Conservation (phyloP, 352 stramenopile genomes). For the Pythium diclinum region DNA sequence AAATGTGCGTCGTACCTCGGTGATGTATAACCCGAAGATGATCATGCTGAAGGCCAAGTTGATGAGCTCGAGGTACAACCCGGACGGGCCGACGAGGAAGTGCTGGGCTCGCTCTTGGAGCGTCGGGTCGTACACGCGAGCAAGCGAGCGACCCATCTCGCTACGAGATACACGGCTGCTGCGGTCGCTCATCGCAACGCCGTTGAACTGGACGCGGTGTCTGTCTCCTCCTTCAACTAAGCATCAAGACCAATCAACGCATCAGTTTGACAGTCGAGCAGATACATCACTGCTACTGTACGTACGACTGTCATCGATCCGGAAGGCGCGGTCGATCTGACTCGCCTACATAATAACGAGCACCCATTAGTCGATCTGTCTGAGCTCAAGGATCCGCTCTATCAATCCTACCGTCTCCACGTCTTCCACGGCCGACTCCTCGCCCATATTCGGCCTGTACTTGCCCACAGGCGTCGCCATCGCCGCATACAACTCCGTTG, state of each 20-base stretch:
- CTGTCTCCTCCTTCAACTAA: not conserved
- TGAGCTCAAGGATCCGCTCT: not conserved
- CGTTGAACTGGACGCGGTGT: conserved; percentile 28
- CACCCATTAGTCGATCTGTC: not conserved
- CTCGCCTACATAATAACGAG: conserved; percentile 13
- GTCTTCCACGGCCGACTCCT: conserved; percentile 8
- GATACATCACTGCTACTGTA: not conserved
- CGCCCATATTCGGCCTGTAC: not conserved
- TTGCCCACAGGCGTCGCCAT: conserved; percentile 6
- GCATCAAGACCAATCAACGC: not conserved
- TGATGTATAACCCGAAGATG: conserved; percentile 60
- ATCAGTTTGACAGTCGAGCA: not conserved
- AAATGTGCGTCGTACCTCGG: conserved; percentile 31
- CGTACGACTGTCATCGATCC: conserved; percentile 10
- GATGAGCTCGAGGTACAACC: conserved; percentile 48
- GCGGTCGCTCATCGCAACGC: conserved; percentile 23
- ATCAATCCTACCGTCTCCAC: conserved; percentile 10
- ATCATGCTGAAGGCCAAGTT: conserved; percentile 62
- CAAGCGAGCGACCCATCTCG: conserved; percentile 30
- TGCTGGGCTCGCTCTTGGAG: conserved; percentile 39
- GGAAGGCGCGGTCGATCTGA: conserved; percentile 16
- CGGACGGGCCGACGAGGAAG: conserved; percentile 33
- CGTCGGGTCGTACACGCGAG: conserved; percentile 45
- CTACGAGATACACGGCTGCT: conserved; percentile 25
- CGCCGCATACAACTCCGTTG: not conserved